Evolutionary conservation across 2,329 filamentous ascomycete species (phyloP).

Genomic region (Aspergillus latus): DNA sequence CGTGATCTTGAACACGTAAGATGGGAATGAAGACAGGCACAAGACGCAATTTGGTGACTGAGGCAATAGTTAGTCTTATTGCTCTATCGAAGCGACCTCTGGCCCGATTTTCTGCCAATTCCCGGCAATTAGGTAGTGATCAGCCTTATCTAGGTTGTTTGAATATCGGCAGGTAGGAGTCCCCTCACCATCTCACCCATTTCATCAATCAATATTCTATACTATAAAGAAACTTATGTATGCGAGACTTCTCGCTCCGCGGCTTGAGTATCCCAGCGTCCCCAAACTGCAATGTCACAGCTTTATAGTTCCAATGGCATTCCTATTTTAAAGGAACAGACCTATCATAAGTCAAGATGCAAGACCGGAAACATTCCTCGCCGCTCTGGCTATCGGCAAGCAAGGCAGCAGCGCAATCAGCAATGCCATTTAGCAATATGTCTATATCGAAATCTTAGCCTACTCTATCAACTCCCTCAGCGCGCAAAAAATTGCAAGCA

Average conservation of each 20-base stretch:
- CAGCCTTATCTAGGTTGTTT: neutral
- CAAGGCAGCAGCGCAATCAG: slow-evolving; percentile 17
- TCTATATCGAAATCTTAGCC: slow-evolving; percentile 16
- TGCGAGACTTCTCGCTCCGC: neutral
- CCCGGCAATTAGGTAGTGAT: neutral
- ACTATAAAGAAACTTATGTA: neutral
- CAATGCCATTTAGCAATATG: slow-evolving; percentile 11
- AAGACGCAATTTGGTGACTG: no score
- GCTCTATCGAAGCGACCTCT: neutral
- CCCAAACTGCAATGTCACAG: no score
- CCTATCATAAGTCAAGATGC: neutral
- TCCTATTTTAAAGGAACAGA: neutral
- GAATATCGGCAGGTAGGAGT: neutral
- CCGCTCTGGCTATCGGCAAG: slow-evolving; percentile 18
- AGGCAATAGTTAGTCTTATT: neutral
- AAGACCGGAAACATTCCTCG: slow-evolving; percentile 14
- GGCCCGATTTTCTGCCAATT: neutral
- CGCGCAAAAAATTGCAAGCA: slow-evolving; percentile 50
- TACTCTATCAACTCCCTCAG: slow-evolving; percentile 12
- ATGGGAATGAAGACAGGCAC: no score
- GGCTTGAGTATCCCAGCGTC: neutral
- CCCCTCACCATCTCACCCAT: neutral
- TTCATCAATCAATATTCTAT: neutral
- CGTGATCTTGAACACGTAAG: no score
- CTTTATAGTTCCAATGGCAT: neutral